Base-by-base conservation (phyloP, 176 grass and related monocot species). In the Bothriochloa decipiens region DNA sequence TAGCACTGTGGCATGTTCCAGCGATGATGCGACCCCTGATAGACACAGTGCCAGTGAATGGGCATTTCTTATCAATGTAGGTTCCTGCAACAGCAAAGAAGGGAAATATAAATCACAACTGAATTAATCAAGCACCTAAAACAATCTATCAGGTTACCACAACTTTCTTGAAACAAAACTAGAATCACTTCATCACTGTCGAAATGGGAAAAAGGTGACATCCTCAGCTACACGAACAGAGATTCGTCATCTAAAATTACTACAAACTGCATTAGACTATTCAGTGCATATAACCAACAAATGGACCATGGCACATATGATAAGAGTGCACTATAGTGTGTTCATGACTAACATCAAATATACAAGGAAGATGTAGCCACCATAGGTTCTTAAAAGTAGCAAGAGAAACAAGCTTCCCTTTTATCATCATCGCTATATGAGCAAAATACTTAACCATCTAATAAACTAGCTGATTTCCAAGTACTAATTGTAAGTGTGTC, bases 11-110 rank as follows among this genome's bases (percentile, higher is more conserved):
- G 84, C 76, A 86, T 50, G 84, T 86, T 49, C 84, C 84, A 37
- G 84, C 84, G 20, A 86, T 86, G 52, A 86, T 79, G 27, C 83
- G 83, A 36, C 83, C 83, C 75, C 83, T 79, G 68, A 86, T 86
- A 47, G 83, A 86, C 20, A 79, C 75, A 8, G 83, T 86, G 68
- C 83, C 83, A 49, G 83, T 86, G 83, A 86, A 86, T 63, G 83
- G 83, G 52, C 83, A 86, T 72, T 86, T 86, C 83, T 86, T 86
- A 78, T 86, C 83, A 17, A 86, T 80, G 74, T 85, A 85, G 65
- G 83, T 85, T 45, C 73, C 82, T 85, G 74, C 46, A 78, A 68
- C 45, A 53, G 60, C 4, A 33, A 39, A 50, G 6, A 42, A 65
- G 20, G 1, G n/a, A 74, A 22, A 74, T 52, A 53, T 18, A 80